Conservation (phyloP, 768 basidiomycete species). For the Collybiopsis confluens region DNA sequence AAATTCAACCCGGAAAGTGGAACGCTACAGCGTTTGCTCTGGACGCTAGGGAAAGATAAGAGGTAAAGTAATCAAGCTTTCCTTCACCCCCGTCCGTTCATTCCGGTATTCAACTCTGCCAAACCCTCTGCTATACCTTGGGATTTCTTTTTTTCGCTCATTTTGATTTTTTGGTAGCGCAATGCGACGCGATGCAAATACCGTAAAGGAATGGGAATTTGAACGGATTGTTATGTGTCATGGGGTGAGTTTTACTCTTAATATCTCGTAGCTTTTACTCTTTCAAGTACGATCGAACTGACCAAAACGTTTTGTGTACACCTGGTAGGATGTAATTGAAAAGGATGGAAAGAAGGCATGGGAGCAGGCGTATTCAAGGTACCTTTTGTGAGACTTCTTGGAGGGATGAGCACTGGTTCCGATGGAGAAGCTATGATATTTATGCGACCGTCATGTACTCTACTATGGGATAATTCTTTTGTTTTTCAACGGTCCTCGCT, state of each 20-base stretch:
- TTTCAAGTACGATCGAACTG: background rate
- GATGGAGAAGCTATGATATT: no score
- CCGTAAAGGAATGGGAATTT: constrained; percentile 71
- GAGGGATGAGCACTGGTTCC: no score
- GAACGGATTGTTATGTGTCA: constrained; percentile 74
- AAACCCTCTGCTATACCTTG: no score
- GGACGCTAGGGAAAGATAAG: constrained; percentile 32
- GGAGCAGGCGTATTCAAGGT: constrained; percentile 26
- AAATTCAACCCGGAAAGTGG: constrained; percentile 31
- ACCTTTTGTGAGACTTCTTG: background rate
- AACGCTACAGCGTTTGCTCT: constrained; percentile 29
- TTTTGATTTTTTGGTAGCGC: constrained; percentile 22
- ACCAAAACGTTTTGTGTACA: background rate
- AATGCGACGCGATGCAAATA: constrained; percentile 62
- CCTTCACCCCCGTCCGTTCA: no score
- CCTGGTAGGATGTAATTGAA: constrained; percentile 51
- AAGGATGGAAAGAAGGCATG: constrained; percentile 44
- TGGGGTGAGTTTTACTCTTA: no score
- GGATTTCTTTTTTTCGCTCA: no score
- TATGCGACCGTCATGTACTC: no score
- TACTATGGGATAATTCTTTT: no score
- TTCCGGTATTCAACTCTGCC: no score
- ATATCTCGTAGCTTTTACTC: constrained; percentile 7
- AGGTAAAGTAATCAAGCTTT: no score
- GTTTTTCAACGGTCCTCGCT: no score